phyloP scores from a whole-genome alignment of 257 asterid genomes.

The Lavandula angustifolia region DNA sequence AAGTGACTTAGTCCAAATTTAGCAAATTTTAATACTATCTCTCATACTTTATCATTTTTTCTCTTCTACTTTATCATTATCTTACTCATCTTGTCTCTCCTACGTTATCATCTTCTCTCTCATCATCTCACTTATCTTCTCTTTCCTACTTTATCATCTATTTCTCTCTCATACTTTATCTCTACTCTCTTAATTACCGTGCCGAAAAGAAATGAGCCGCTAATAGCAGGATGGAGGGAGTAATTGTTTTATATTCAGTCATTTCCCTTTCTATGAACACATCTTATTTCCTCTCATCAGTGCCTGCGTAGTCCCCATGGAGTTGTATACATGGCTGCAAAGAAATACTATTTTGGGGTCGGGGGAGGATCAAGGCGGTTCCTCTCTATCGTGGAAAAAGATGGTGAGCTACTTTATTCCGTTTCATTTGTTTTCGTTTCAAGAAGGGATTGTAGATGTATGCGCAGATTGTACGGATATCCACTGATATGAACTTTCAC shows the following conservation, averaged over 20 bases:
- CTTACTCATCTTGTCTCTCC: too few relatives aligned
- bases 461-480: not conserved
- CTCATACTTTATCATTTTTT: too few relatives aligned
- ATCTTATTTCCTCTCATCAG: constrained; percentile 39
- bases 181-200: too few relatives aligned
- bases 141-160: too few relatives aligned
- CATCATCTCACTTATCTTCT: too few relatives aligned
- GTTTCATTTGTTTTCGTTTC: not conserved
- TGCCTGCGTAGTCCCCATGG: constrained; percentile 62
- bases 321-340: constrained; percentile 91
- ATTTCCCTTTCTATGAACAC: constrained; percentile 23
- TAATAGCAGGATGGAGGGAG: too few relatives aligned
- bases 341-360: constrained; percentile 92
- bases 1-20: too few relatives aligned
- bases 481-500: constrained; percentile 26
- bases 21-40: too few relatives aligned
- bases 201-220: too few relatives aligned
- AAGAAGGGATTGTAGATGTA: not conserved
- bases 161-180: too few relatives aligned
- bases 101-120: too few relatives aligned
- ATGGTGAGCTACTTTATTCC: constrained; percentile 50
- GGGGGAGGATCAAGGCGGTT: constrained; percentile 96
- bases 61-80: too few relatives aligned
- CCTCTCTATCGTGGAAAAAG: constrained; percentile 73
- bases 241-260: not conserved